Conservation (phyloP, 2,329 filamentous ascomycete genomes). For the Verticillium nubilum region DNA sequence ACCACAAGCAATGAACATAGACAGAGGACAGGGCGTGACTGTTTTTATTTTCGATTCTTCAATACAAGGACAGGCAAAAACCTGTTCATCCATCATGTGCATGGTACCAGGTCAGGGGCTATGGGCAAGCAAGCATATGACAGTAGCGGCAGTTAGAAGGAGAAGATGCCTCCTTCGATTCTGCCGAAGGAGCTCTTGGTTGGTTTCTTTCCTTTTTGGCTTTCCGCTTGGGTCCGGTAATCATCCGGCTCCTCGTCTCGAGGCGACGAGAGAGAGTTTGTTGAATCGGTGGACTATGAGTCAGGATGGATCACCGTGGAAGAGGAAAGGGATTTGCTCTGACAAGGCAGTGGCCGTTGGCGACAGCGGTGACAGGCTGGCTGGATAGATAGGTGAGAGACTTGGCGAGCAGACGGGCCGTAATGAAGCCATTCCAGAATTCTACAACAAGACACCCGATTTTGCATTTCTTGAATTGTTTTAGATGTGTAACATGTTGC, state of each 20-base stretch:
- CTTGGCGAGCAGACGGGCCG: background rate
- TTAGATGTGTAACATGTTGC: too few species aligned
- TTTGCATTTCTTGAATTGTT: background rate
- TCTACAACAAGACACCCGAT: background rate
- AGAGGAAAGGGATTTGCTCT: background rate
- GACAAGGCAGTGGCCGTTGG: background rate
- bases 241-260: background rate
- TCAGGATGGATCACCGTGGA: background rate
- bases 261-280: background rate
- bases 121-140: background rate
- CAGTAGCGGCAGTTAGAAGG: background rate
- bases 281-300: background rate
- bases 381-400: background rate
- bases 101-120: background rate
- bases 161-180: background rate
- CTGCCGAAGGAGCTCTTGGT: background rate
- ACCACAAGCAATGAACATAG: slow-evolving; percentile 14
- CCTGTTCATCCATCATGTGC: background rate
- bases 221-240: background rate
- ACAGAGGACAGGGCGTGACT: slow-evolving; percentile 9
- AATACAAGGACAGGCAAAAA: slow-evolving; percentile 9
- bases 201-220: background rate
- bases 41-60: slow-evolving; percentile 3
- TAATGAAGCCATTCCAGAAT: background rate
- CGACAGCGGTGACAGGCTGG: background rate